Evolutionary conservation across 192 early-diverging fungal species (phyloP).

Genomic region (Funneliformis mosseae): DNA sequence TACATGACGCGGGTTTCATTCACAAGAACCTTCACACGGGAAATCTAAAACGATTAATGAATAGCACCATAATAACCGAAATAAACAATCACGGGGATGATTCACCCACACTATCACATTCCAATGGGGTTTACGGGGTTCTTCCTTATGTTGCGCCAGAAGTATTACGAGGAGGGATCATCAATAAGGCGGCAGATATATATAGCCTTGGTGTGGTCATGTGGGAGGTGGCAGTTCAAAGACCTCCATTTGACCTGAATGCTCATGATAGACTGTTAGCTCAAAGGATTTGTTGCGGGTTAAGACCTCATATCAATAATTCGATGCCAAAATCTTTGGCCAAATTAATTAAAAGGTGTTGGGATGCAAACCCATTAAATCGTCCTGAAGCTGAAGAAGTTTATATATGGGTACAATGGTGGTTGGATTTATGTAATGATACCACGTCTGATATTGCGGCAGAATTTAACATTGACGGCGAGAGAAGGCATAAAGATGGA

Average conservation of each 20-base stretch:
- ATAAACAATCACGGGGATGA: not conserved
- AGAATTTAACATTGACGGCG: conserved; percentile 17
- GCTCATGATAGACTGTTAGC: conserved; percentile 24
- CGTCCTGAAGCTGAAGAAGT: conserved; percentile 30
- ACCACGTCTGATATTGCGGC: not conserved
- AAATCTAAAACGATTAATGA: conserved; percentile 20
- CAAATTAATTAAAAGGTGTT: conserved; percentile 27
- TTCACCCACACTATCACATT: conserved; percentile 22
- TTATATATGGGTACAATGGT: not conserved
- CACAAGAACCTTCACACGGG: conserved; percentile 23
- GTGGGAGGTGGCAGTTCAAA: conserved; percentile 19
- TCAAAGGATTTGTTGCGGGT: conserved; percentile 27
- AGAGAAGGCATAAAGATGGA: conserved; percentile 1
- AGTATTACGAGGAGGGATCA: conserved; percentile 6
- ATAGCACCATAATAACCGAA: not conserved
- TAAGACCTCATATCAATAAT: conserved; percentile 28
- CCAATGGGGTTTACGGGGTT: conserved; percentile 12
- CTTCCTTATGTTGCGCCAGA: conserved; percentile 32
- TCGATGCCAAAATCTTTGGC: conserved; percentile 4
- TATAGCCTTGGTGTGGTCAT: conserved; percentile 31
- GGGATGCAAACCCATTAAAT: conserved; percentile 18
- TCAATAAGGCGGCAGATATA: conserved; percentile 19
- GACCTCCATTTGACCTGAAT: not conserved
- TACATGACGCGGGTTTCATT: conserved; percentile 15
- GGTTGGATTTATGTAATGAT: conserved; percentile 26